Evolutionary conservation across 2,329 filamentous ascomycete genomes (phyloP).

Genomic region (Exophiala sp.): DNA sequence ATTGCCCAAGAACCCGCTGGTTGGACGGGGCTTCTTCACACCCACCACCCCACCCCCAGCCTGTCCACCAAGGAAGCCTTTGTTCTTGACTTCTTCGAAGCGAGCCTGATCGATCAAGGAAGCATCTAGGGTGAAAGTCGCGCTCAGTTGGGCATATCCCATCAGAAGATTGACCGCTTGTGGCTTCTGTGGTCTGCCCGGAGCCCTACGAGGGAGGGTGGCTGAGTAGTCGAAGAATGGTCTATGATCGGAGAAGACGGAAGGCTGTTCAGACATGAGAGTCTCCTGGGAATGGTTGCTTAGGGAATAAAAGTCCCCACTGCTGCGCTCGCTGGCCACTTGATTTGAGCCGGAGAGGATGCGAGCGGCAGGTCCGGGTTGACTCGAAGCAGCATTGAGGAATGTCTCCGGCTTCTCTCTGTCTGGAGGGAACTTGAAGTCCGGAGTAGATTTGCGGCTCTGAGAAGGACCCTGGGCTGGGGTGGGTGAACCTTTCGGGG

Average conservation of each 20-base stretch:
- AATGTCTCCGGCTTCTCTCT: slow-evolving; percentile 25
- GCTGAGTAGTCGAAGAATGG: slow-evolving; percentile 32
- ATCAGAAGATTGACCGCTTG: slow-evolving; percentile 82
- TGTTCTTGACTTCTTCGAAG: slow-evolving; percentile 94
- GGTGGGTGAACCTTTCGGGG: slow-evolving; percentile 12
- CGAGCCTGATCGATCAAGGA: slow-evolving; percentile 82
- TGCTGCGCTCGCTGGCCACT: slow-evolving; percentile 76
- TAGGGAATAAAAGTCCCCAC: slow-evolving; percentile 87
- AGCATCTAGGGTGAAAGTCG: slow-evolving; percentile 84
- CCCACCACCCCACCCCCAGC: slow-evolving; percentile 77
- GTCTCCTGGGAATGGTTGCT: slow-evolving; percentile 96
- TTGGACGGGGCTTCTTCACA: slow-evolving; percentile 62
- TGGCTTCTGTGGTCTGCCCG: slow-evolving; percentile 34
- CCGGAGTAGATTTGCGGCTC: slow-evolving; percentile 37
- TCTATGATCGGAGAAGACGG: slow-evolving; percentile 35
- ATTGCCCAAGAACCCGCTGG: slow-evolving; percentile 70
- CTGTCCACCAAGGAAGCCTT: slow-evolving; percentile 81
- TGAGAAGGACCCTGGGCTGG: slow-evolving; percentile 34
- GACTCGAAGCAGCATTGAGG: neutral
- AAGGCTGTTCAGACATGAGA: slow-evolving; percentile 75
- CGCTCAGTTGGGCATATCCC: slow-evolving; percentile 92
- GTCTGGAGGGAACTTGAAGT: slow-evolving; percentile 54
- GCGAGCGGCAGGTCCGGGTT: slow-evolving; percentile 1
- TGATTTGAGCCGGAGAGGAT: slow-evolving; percentile 46
- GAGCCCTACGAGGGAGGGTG: slow-evolving; percentile 49